These are phyloP conservation scores for Debaryomyces tyrocola DNA, from an alignment of 805 yeast genomes.

Conservation along the genomic window DNA sequence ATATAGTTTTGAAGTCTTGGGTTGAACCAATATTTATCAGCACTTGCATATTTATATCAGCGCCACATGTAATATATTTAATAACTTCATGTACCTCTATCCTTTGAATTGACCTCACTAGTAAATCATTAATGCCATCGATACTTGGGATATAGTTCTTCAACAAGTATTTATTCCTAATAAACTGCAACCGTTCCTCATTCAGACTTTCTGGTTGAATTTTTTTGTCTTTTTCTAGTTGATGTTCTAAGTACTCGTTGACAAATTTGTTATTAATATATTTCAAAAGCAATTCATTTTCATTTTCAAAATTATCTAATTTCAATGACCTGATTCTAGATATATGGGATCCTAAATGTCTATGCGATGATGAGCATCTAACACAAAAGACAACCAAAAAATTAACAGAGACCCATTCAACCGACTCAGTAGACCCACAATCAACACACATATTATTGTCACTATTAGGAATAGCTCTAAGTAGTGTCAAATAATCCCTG, in stretches of 20 bases:
- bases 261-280: constrained; percentile 52
- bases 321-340: constrained; percentile 76
- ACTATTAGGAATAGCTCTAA: constrained; percentile 41
- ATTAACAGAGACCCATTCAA: constrained; percentile 88
- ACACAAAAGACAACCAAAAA: constrained; percentile 73
- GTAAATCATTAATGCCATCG: constrained; percentile 26
- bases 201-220: constrained; percentile 37
- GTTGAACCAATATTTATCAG: constrained; percentile 23
- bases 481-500: constrained; percentile 34
- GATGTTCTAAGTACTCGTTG: constrained; percentile 62
- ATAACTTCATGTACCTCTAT: constrained; percentile 48
- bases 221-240: constrained; percentile 14
- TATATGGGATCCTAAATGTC: constrained; percentile 80
- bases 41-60: constrained; percentile 43
- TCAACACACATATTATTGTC: constrained; percentile 74
- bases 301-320: constrained; percentile 68
- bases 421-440: constrained; percentile 63
- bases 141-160: constrained; percentile 43
- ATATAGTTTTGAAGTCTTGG: constrained; percentile 20
- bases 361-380: constrained; percentile 84
- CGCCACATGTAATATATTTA: constrained; percentile 47
- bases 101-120: constrained; percentile 54
- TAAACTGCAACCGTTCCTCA: constrained; percentile 55
- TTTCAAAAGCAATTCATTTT: constrained; percentile 53
- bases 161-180: constrained; percentile 62